Percentiles rank a stretch among this genome's conserved stretches.
Evolutionary conservation across 129 eudicot species (phyloP).

Genomic region (Lonicera japonica): DNA sequence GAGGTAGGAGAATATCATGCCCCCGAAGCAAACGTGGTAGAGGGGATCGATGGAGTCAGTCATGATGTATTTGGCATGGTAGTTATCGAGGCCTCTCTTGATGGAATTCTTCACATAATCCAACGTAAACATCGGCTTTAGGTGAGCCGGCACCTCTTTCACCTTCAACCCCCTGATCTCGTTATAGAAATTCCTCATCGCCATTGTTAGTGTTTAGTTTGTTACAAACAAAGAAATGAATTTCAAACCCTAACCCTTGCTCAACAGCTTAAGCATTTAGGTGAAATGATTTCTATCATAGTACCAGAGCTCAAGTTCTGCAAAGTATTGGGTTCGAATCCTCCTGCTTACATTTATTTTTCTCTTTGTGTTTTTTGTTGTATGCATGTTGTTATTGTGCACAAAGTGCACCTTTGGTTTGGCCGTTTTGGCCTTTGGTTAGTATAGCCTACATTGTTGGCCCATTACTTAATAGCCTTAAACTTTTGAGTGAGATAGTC

Average conservation of each 20-base stretch:
- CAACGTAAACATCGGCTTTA: slow-evolving; percentile 36
- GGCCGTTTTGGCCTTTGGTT: too few species aligned
- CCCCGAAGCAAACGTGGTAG: slow-evolving; percentile 80
- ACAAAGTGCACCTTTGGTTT: too few species aligned
- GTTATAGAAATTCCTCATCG: slow-evolving; percentile 56
- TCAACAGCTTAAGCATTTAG: too few species aligned
- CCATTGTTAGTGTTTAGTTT: slow-evolving; percentile 35
- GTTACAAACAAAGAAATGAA: slow-evolving; percentile 1
- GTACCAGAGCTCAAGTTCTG: too few species aligned
- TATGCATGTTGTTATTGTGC: too few species aligned
- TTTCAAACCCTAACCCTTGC: slow-evolving; percentile 40
- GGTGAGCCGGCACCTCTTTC: slow-evolving; percentile 51
- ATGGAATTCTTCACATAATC: slow-evolving; percentile 39
- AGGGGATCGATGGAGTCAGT: slow-evolving; percentile 64
- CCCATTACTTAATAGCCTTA: too few species aligned
- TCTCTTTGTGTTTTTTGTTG: too few species aligned
- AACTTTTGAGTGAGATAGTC: too few species aligned
- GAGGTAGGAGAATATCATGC: slow-evolving; percentile 74
- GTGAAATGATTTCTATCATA: too few species aligned
- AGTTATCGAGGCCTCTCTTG: slow-evolving; percentile 51
- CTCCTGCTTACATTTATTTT: too few species aligned
- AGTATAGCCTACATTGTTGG: too few species aligned
- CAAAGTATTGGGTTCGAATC: too few species aligned
- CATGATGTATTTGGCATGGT: slow-evolving; percentile 74
- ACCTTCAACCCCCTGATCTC: slow-evolving; percentile 67